Conservation (phyloP, 441 rosid genomes). For the Geranium incanum region DNA sequence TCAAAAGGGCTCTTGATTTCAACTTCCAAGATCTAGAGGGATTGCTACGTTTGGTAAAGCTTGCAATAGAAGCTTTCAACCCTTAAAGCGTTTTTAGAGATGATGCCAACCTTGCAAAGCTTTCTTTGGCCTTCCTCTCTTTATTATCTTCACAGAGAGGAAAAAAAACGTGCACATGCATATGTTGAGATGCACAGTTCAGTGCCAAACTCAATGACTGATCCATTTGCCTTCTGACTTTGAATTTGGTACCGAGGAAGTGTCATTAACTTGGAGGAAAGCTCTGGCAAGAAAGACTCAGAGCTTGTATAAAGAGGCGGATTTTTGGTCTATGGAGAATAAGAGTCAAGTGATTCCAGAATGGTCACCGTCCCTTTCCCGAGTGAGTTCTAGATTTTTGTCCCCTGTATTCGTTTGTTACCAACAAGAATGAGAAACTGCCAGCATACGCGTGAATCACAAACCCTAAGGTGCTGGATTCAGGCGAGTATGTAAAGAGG, state of each 20-base stretch:
- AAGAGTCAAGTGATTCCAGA: background rate
- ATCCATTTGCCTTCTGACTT: background rate
- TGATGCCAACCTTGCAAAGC: conserved; percentile 8
- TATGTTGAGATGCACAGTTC: background rate
- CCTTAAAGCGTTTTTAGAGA: conserved; percentile 27
- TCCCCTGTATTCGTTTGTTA: background rate
- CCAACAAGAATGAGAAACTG: background rate
- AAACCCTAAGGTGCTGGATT: no score
- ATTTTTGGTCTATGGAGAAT: conserved; percentile 1
- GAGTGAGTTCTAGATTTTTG: conserved; percentile 5
- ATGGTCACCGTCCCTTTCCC: background rate
- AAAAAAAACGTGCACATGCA: no score
- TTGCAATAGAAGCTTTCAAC: conserved; percentile 72
- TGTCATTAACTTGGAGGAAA: background rate
- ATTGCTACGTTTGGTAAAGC: conserved; percentile 63
- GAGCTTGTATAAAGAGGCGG: background rate
- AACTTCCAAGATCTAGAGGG: conserved; percentile 87
- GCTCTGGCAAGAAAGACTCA: conserved; percentile 1
- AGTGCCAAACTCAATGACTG: background rate
- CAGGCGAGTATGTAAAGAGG: no score
- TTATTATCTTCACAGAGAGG: no score
- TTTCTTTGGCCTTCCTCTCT: no score
- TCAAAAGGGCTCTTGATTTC: conserved; percentile 84
- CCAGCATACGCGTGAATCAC: background rate
- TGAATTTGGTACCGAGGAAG: background rate